phyloP scores from a whole-genome alignment of 495 filamentous ascomycete genomes.

The Daldinia loculata region DNA sequence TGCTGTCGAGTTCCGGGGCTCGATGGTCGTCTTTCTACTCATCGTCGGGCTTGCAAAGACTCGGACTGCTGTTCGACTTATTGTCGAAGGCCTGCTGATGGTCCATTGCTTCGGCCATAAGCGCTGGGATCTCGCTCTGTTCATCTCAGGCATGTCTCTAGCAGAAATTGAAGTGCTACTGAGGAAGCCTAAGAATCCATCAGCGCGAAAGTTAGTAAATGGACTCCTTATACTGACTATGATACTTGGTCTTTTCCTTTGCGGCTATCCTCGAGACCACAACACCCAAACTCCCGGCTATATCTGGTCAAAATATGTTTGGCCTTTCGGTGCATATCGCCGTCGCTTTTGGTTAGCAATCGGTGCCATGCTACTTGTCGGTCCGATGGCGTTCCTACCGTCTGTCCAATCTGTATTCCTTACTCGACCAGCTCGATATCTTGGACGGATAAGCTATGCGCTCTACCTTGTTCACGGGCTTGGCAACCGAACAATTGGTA shows the following conservation, averaged over 20 bases:
- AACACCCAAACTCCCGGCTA: slow-evolving; percentile 46
- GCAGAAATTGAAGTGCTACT: slow-evolving; percentile 54
- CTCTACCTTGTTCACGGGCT: slow-evolving; percentile 68
- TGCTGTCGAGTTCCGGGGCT: slow-evolving; percentile 58
- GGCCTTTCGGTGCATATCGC: slow-evolving; percentile 45
- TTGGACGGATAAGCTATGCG: slow-evolving; percentile 65
- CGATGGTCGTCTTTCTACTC: slow-evolving; percentile 57
- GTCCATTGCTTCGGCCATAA: slow-evolving; percentile 50
- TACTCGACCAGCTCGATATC: slow-evolving; percentile 61
- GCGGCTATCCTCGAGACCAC: slow-evolving; percentile 45
- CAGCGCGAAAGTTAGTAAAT: slow-evolving; percentile 29
- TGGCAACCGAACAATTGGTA: slow-evolving; percentile 62
- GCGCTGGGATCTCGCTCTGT: slow-evolving; percentile 57
- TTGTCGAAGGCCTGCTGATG: slow-evolving; percentile 44
- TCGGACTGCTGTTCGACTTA: slow-evolving; percentile 45
- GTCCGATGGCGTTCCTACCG: slow-evolving; percentile 59
- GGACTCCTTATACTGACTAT: slow-evolving; percentile 35
- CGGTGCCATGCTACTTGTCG: slow-evolving; percentile 61
- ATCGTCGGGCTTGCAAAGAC: slow-evolving; percentile 50
- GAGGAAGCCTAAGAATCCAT: slow-evolving; percentile 37
- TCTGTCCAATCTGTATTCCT: slow-evolving; percentile 61
- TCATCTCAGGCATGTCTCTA: slow-evolving; percentile 55
- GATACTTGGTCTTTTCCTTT: slow-evolving; percentile 42
- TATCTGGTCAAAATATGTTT: slow-evolving; percentile 46
- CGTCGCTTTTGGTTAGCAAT: slow-evolving; percentile 49